These are phyloP conservation scores for Cystobasidium tubakii DNA, from an alignment of 768 basidiomycete genomes.

Conservation along the genomic window DNA sequence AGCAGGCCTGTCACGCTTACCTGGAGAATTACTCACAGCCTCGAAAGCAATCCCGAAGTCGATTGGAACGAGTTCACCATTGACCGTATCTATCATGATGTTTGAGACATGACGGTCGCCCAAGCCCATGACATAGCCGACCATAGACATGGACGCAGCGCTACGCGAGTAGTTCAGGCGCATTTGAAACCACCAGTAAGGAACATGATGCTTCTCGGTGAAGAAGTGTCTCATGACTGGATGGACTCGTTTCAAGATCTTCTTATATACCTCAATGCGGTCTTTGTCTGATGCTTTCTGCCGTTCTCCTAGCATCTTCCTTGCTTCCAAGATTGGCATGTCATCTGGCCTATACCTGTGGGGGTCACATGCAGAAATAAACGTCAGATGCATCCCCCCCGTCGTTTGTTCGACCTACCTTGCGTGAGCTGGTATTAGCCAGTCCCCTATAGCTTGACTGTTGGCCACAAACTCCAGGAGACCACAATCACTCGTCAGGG, in stretches of 20 bases:
- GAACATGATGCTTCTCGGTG: conserved; percentile 77
- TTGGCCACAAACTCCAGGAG: conserved; percentile 84
- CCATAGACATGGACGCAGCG: conserved; percentile 86
- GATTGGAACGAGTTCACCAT: conserved; percentile 88
- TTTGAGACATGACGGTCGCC: conserved; percentile 90
- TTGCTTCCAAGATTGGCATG: conserved; percentile 49
- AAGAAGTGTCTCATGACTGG: conserved; percentile 95
- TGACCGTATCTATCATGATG: conserved; percentile 74
- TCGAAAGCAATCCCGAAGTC: conserved; percentile 96
- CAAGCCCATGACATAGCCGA: conserved; percentile 83
- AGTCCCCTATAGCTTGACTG: conserved; percentile 61
- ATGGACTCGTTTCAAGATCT: conserved; percentile 55
- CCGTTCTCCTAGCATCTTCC: conserved; percentile 45
- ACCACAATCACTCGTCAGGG: conserved; percentile 71
- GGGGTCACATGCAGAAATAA: background rate
- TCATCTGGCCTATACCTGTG: conserved; percentile 66
- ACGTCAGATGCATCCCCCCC: background rate
- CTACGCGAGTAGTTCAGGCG: conserved; percentile 83
- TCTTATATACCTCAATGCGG: conserved; percentile 48
- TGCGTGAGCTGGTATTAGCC: conserved; percentile 62
- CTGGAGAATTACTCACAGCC: conserved; percentile 60
- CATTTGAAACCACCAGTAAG: conserved; percentile 86
- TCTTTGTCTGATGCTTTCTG: conserved; percentile 17
- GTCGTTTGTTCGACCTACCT: conserved; percentile 52
- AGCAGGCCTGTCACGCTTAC: too few relatives aligned